These are phyloP conservation scores for Thalassiosira oceanica DNA, from an alignment of 352 stramenopile genomes.

Conservation along the genomic window DNA sequence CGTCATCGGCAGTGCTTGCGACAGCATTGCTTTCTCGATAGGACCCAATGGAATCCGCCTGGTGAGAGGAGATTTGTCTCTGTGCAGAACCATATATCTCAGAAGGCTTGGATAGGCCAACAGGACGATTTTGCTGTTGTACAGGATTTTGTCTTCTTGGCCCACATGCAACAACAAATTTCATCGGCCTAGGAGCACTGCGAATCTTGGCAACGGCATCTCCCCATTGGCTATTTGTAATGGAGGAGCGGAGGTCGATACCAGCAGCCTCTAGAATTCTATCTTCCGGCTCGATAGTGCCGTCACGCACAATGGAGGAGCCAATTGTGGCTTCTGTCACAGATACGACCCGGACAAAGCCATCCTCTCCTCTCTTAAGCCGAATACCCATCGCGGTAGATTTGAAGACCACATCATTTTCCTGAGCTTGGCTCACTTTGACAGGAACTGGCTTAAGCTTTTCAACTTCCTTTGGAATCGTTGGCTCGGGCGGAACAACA, in stretches of 20 bases:
- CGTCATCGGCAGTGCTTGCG: constrained; percentile 5
- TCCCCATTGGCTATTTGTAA: constrained; percentile 79
- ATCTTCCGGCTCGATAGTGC: constrained; percentile 66
- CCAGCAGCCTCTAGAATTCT: constrained; percentile 71
- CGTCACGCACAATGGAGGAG: constrained; percentile 61
- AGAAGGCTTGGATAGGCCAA: no score
- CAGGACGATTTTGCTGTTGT: no score
- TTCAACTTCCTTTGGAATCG: background rate
- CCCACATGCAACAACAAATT: constrained; percentile 50
- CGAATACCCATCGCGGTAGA: constrained; percentile 74
- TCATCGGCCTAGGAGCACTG: constrained; percentile 70
- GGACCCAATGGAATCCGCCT: constrained; percentile 7
- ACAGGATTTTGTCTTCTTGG: constrained; percentile 23
- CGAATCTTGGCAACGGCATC: constrained; percentile 73
- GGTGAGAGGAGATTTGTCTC: no score
- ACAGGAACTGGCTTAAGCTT: constrained; percentile 7
- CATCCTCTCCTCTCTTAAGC: constrained; percentile 77
- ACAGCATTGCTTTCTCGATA: constrained; percentile 5
- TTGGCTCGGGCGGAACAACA: background rate
- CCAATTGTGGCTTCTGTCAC: constrained; percentile 54
- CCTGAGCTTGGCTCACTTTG: constrained; percentile 5
- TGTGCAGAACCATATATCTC: no score
- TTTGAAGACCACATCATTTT: constrained; percentile 62
- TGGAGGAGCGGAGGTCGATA: constrained; percentile 67
- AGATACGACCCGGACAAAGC: constrained; percentile 71